Evolutionary conservation across 2,329 filamentous ascomycete species (phyloP).

Genomic region (Penicillium sp.): DNA sequence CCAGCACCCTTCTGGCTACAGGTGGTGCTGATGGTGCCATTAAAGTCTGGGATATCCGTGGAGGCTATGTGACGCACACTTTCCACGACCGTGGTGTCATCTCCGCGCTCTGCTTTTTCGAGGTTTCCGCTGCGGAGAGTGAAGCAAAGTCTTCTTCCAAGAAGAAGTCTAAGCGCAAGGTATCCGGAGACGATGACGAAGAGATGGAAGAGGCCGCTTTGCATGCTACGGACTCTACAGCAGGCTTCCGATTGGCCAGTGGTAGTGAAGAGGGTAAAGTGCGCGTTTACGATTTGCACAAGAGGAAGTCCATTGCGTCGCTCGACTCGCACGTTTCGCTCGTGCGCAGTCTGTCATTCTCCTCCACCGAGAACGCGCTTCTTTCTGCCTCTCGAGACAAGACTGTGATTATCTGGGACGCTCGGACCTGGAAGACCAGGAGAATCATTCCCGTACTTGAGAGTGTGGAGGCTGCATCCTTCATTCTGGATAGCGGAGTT

Average conservation of each 20-base stretch:
- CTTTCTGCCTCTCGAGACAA: conserved; percentile 89
- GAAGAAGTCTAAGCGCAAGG: conserved; percentile 44
- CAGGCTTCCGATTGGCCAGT: conserved; percentile 76
- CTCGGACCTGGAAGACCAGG: conserved; percentile 75
- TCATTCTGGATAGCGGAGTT: conserved; percentile 66
- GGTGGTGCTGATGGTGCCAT: conserved; percentile 90
- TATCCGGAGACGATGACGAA: conserved; percentile 35
- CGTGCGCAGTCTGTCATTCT: conserved; percentile 84
- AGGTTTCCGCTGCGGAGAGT: conserved; percentile 55
- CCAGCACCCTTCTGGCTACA: conserved; percentile 85
- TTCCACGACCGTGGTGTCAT: conserved; percentile 90
- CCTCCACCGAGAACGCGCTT: conserved; percentile 67
- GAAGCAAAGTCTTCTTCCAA: conserved; percentile 42
- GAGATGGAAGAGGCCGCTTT: conserved; percentile 44
- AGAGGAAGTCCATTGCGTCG: conserved; percentile 70
- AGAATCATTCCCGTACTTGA: conserved; percentile 83
- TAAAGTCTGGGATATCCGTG: conserved; percentile 93
- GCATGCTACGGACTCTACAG: conserved; percentile 47
- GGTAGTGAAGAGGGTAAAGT: conserved; percentile 94
- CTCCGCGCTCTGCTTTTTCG: conserved; percentile 89
- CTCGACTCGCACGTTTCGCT: conserved; percentile 94
- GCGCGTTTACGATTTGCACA: conserved; percentile 86
- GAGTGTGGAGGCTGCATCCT: conserved; percentile 78
- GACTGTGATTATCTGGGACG: conserved; percentile 89
- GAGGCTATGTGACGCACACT: conserved; percentile 89